Conservation (phyloP, 192 early-diverging fungal genomes). For the Nowakowskiella sp. region DNA sequence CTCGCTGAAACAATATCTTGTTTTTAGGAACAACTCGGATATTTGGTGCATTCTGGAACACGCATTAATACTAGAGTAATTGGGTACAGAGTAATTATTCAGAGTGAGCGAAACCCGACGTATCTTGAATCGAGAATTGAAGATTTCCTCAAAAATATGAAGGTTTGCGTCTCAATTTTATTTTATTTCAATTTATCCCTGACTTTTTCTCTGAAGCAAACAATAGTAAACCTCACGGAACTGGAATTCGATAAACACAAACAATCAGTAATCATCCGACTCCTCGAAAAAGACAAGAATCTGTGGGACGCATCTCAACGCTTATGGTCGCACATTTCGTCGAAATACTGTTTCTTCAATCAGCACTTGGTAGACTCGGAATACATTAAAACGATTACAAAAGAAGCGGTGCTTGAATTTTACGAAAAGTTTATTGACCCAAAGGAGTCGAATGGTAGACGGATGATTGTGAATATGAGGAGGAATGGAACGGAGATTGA, state of each 20-base stretch:
- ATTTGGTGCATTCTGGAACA: constrained; percentile 65
- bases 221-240: constrained; percentile 51
- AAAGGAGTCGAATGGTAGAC: too few relatives aligned
- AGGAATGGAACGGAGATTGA: too few relatives aligned
- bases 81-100: constrained; percentile 72
- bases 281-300: constrained; percentile 70
- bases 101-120: constrained; percentile 75
- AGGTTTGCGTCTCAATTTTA: constrained; percentile 27
- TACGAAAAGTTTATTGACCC: constrained; percentile 50
- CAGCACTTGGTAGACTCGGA: constrained; percentile 54
- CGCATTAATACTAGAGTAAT: constrained; percentile 68
- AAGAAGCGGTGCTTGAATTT: constrained; percentile 48
- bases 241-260: constrained; percentile 59
- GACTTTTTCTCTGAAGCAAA: constrained; percentile 10
- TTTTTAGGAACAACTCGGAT: constrained; percentile 33
- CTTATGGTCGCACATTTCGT: constrained; percentile 62
- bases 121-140: constrained; percentile 76
- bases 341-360: constrained; percentile 76
- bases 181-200: not conserved
- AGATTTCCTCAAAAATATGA: constrained; percentile 59
- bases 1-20: too few relatives aligned
- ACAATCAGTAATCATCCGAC: constrained; percentile 50
- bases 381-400: constrained; percentile 38
- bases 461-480: too few relatives aligned
- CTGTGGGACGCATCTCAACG: constrained; percentile 57